These are phyloP conservation scores for Neurospora sp. DNA, from an alignment of 495 filamentous ascomycete genomes.

Conservation along the genomic window DNA sequence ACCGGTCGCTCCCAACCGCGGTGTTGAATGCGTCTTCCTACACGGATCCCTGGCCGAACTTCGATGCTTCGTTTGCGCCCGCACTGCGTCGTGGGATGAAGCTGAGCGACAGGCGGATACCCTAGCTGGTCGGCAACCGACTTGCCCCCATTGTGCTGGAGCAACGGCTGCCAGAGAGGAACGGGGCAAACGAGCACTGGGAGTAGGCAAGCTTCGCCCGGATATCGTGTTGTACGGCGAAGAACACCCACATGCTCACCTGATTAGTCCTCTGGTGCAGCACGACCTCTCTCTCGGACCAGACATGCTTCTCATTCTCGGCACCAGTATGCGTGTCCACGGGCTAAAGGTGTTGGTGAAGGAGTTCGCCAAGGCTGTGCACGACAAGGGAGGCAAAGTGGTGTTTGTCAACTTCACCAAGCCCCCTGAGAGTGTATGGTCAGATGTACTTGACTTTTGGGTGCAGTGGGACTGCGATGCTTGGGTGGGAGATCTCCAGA, in stretches of 20 bases:
- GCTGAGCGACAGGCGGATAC: conserved; percentile 36
- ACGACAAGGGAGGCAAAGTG: conserved; percentile 52
- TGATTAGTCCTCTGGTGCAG: conserved; percentile 50
- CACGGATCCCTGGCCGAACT: conserved; percentile 53
- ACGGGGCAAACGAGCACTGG: conserved; percentile 51
- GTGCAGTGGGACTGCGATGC: conserved; percentile 62
- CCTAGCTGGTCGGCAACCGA: conserved; percentile 48
- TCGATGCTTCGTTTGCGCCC: conserved; percentile 53
- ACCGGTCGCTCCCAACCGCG: conserved; percentile 25
- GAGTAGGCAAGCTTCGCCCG: conserved; percentile 52
- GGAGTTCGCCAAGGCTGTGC: conserved; percentile 61
- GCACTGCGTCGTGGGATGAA: conserved; percentile 50
- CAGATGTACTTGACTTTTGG: conserved; percentile 58
- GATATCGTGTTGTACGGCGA: conserved; percentile 65
- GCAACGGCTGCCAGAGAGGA: conserved; percentile 47
- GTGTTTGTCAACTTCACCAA: conserved; percentile 61
- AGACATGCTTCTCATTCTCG: conserved; percentile 56
- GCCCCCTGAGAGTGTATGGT: conserved; percentile 57
- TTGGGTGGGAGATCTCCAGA: conserved; percentile 53
- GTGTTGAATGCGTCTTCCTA: conserved; percentile 54
- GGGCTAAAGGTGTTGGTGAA: conserved; percentile 57
- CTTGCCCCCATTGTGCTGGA: conserved; percentile 49
- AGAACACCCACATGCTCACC: conserved; percentile 56
- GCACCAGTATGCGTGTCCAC: conserved; percentile 59
- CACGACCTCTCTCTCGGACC: conserved; percentile 51